A percentile compares a stretch with the other conserved stretches of the same genome.
phyloP scores from a whole-genome alignment of 2,329 filamentous ascomycete species.

The Clarireedia homoeocarpa region DNA sequence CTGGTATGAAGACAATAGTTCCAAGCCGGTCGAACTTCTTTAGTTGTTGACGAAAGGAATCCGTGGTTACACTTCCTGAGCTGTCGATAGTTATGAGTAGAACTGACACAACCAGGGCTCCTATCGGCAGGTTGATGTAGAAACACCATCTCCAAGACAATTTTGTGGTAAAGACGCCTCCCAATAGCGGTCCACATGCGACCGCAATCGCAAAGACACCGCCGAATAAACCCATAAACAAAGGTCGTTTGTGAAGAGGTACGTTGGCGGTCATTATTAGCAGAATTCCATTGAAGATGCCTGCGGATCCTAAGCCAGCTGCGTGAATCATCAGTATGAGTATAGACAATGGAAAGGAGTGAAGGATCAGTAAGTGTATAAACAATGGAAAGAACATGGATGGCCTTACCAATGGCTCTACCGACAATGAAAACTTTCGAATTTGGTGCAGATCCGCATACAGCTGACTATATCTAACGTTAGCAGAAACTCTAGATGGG shows the following conservation, averaged over 20 bases:
- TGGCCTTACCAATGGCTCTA: slow-evolving; percentile 25
- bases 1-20: slow-evolving; percentile 27
- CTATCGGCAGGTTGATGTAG: slow-evolving; percentile 7
- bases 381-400: neutral
- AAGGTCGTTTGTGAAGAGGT: slow-evolving; percentile 14
- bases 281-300: slow-evolving; percentile 22
- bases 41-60: slow-evolving; percentile 3
- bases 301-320: slow-evolving; percentile 21
- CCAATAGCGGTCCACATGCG: slow-evolving; percentile 25
- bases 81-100: neutral
- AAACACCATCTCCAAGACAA: slow-evolving; percentile 34
- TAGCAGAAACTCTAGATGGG: neutral
- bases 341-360: neutral
- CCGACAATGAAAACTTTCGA: slow-evolving; percentile 30
- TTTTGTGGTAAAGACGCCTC: slow-evolving; percentile 25
- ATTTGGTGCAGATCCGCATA: slow-evolving; percentile 29
- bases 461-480: slow-evolving; percentile 18
- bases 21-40: slow-evolving; percentile 29
- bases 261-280: slow-evolving; percentile 17
- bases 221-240: slow-evolving; percentile 8
- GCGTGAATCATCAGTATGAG: slow-evolving; percentile 1
- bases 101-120: neutral
- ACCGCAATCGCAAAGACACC: slow-evolving; percentile 41
- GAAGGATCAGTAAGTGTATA: neutral
- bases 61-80: neutral